Percentiles rank a stretch among this genome's conserved stretches.
Conservation (phyloP, 75 land plant genomes). For the Selaginella tamariscina region DNA sequence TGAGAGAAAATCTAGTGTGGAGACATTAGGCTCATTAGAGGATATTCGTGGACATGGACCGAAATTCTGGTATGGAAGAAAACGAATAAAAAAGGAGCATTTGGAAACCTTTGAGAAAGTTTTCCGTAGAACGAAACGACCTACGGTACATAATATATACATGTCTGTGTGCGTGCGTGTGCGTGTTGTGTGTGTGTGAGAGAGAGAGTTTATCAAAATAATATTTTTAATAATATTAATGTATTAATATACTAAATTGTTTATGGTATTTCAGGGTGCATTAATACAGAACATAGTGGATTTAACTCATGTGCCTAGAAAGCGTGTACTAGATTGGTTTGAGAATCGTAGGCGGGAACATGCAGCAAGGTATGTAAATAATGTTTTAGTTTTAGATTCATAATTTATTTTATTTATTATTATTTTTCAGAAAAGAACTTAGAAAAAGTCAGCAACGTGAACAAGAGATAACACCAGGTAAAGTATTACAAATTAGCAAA, state of each 20-base stretch:
- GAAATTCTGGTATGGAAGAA: neutral
- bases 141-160: constrained; percentile 59
- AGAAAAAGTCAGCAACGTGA: too few species aligned
- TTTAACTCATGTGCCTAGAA: constrained; percentile 64
- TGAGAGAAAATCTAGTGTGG: neutral
- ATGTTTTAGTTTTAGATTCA: too few species aligned
- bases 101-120: neutral
- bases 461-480: too few species aligned
- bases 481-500: too few species aligned
- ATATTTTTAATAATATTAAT: constrained; percentile 15
- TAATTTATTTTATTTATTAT: too few species aligned
- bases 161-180: too few species aligned
- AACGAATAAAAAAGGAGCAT: neutral
- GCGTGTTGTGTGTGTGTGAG: too few species aligned
- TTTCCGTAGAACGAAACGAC: constrained; percentile 44
- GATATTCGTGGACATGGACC: neutral
- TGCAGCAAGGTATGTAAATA: neutral
- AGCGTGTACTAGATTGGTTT: constrained; percentile 62
- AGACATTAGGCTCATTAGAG: neutral
- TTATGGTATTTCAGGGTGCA: constrained; percentile 40
- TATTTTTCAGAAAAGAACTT: too few species aligned
- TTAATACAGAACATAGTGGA: constrained; percentile 63
- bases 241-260: neutral
- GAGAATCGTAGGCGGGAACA: constrained; percentile 17
- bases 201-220: constrained; percentile 59